Percentiles rank a stretch among this genome's conserved stretches.
phyloP scores from a whole-genome alignment of 257 asterid genomes.

The Fraxinus quadrangulata region DNA sequence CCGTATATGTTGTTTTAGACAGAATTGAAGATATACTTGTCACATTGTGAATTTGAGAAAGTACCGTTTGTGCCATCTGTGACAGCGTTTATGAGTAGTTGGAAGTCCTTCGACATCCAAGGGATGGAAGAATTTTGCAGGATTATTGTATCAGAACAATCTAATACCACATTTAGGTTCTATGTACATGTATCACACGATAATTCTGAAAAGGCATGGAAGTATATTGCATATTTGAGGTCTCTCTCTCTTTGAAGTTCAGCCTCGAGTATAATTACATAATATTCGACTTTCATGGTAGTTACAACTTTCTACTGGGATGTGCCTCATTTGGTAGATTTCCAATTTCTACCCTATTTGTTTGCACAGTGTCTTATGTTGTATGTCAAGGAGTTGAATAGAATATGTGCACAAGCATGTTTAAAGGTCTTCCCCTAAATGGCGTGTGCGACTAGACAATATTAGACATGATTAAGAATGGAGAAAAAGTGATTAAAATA shows the following conservation, averaged over 20 bases:
- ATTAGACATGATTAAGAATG: neutral
- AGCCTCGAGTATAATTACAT: neutral
- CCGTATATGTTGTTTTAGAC: neutral
- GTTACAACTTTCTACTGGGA: neutral
- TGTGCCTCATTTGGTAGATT: neutral
- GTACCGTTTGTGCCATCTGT: neutral
- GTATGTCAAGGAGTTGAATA: neutral
- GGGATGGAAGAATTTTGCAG: neutral
- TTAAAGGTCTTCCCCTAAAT: neutral
- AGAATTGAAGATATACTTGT: neutral
- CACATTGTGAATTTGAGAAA: neutral
- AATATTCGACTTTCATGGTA: neutral
- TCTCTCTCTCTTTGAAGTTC: neutral
- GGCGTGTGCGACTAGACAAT: neutral
- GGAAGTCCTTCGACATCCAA: neutral
- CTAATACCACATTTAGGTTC: neutral
- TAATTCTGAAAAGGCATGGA: neutral
- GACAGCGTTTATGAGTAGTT: neutral
- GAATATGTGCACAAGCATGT: neutral
- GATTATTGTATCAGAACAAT: neutral
- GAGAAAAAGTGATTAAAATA: neutral
- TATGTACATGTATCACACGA: neutral
- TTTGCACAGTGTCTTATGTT: neutral
- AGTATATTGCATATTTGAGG: neutral
- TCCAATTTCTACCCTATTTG: neutral